Evolutionary conservation across 176 grass and related monocot species (phyloP), one percentile per base, ranked within the genome.

Genomic region (Rhynchospora breviuscula): DNA sequence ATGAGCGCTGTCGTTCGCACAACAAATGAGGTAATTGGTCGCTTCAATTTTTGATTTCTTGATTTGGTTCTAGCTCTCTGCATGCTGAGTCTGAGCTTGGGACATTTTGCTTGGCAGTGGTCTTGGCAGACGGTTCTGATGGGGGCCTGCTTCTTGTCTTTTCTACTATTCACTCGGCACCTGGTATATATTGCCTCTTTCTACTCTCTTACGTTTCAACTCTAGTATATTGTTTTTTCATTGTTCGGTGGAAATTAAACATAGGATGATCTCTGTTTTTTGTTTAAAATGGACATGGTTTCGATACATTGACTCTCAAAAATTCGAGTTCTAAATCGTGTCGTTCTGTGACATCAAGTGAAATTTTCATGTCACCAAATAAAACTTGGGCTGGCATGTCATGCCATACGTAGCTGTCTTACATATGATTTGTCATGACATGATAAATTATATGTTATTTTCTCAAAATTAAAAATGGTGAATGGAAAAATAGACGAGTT

Each of bases 91-190:
- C 45, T 69, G 60, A 64, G 40, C 14, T 29, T 83, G 79, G 54
- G 12, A 17, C 64, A 3, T n/a, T 13, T 21, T 49, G 29, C 47
- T 81, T 83, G 52, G 73, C 73, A 97, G 92, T 98, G 91, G 95
- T 98, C 95, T 45, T 95, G 95, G 95, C 95, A 93, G 86, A 93
- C 95, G 74, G 68, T 93, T 18, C 69, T 94, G 64, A 98, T 95
- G 95, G 95, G 92, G 5, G 60, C 70, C 1, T 91, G 81, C 86
- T 98, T 95, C 88, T 84, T 98, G 51, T 79, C 33, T 23, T 49
- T 94, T 49, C 86, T 98, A 78, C 82, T 98, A n/a, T 1, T 85
- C 0, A 89, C 95, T 5, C 93, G 92, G 46, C 89, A 93, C 54
- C 79, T 89, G 78, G 95, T 98, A 94, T n/a, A n/a, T n/a, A n/a